These are phyloP conservation scores for Zygosaccharomyces lentus DNA, from an alignment of 805 yeast species.

Conservation along the genomic window DNA sequence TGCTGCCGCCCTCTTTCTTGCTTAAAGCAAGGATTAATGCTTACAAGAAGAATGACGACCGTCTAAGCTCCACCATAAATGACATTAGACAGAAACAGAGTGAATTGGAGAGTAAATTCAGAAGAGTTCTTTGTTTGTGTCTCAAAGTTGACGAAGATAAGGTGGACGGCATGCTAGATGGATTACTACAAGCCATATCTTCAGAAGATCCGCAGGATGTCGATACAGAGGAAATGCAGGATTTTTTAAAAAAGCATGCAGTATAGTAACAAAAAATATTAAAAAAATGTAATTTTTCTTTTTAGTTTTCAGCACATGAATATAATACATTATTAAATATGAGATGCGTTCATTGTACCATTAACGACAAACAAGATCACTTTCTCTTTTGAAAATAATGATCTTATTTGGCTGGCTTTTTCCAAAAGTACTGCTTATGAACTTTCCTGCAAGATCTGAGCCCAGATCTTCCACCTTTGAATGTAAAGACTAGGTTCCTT, in stretches of 20 bases:
- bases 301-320: neutral
- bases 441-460: conserved; percentile 87
- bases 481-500: conserved; percentile 60
- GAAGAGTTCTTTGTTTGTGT: conserved; percentile 83
- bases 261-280: conserved; percentile 12
- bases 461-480: conserved; percentile 74
- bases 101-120: conserved; percentile 69
- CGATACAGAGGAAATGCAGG: conserved; percentile 47
- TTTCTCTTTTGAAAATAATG: neutral
- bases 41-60: conserved; percentile 63
- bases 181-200: conserved; percentile 84
- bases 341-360: neutral
- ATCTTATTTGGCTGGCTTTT: conserved; percentile 38
- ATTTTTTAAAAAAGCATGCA: conserved; percentile 50
- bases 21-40: conserved; percentile 78
- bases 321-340: conserved; percentile 1
- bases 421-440: conserved; percentile 70
- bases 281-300: neutral
- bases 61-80: conserved; percentile 49
- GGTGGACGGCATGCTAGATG: conserved; percentile 78
- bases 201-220: conserved; percentile 67
- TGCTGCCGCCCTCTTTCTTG: conserved; percentile 39
- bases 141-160: conserved; percentile 79
- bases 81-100: conserved; percentile 51
- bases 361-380: neutral